Evolutionary conservation across 2,329 filamentous ascomycete species (phyloP).

Genomic region (Ceratocystis destructans): DNA sequence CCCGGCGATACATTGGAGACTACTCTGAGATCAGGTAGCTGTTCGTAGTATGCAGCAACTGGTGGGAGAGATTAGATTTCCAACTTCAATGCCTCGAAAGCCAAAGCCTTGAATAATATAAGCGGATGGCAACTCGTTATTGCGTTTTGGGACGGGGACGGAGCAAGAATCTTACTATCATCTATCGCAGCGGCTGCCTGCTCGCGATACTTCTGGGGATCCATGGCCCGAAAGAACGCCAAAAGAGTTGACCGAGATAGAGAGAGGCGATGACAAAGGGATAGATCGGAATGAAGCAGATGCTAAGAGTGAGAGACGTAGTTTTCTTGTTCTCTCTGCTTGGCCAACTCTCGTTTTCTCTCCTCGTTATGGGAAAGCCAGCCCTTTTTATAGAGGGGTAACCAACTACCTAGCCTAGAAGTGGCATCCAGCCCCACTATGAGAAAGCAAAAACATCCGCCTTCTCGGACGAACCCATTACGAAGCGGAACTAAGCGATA

Average conservation of each 20-base stretch:
- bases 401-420: neutral
- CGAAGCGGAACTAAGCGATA: neutral
- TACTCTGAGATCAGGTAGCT: conserved; percentile 54
- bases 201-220: conserved; percentile 61
- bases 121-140: neutral
- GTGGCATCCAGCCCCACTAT: neutral
- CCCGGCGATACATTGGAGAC: conserved; percentile 69
- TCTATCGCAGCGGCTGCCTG: conserved; percentile 69
- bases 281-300: neutral
- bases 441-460: neutral
- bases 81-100: neutral
- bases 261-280: neutral
- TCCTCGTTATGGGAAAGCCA: neutral
- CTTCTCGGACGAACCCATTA: neutral
- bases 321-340: neutral
- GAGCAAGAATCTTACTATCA: conserved; percentile 49
- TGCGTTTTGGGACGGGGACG: conserved; percentile 10
- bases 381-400: neutral
- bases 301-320: neutral
- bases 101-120: no score
- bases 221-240: conserved; percentile 39
- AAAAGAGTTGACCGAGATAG: no score
- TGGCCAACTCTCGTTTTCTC: neutral
- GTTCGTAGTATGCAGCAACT: conserved; percentile 79
- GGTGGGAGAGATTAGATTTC: conserved; percentile 16